Evolutionary conservation across 2,329 filamentous ascomycete genomes (phyloP), one percentile per base, ranked within the genome.

Genomic region (Madurella fahalii): DNA sequence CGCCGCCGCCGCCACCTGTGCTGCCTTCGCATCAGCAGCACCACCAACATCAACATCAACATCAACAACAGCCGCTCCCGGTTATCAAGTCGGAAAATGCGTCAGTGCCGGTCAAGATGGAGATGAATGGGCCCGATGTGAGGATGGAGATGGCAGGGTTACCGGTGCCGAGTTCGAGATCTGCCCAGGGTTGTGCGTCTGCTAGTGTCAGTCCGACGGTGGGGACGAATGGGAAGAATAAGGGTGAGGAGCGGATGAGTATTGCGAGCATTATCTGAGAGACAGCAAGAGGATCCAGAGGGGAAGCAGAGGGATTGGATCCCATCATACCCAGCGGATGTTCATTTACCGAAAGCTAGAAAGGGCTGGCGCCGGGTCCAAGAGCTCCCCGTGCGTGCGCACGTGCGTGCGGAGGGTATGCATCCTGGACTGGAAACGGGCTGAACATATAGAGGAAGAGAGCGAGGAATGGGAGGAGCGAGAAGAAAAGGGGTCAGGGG

Each of bases 231-330:
- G 50, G 59, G 13, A 71, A 69, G 55, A 71, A 65, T 34, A 70
- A 71, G 55, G 74, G 60, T 62, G 68, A 77, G 63, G 68, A 76
- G 68, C 67, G 73, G 50, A 73, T 75, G 57, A 74, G 73, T 63
- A 76, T 77, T 54, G 72, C 71, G 49, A 75, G 75, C 61, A 76
- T 75, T 53, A 74, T 76, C 31, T 63, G 43, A 53, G 40, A 2
- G 32, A 2, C 39, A 40, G 13, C 25, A 39, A n/a, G n/a, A n/a
- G n/a, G n/a, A n/a, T n/a, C n/a, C n/a, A n/a, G n/a, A n/a, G n/a
- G n/a, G n/a, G n/a, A n/a, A n/a, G n/a, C n/a, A n/a, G n/a, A n/a
- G n/a, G n/a, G n/a, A n/a, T n/a, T n/a, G 44, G 31, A 47, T n/a
- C 18, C 25, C 7, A 49, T 41, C 25, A 40, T 16, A 49, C 15